Conservation (phyloP, 2,329 filamentous ascomycete genomes). For the Pseudogymnoascus sp. region DNA sequence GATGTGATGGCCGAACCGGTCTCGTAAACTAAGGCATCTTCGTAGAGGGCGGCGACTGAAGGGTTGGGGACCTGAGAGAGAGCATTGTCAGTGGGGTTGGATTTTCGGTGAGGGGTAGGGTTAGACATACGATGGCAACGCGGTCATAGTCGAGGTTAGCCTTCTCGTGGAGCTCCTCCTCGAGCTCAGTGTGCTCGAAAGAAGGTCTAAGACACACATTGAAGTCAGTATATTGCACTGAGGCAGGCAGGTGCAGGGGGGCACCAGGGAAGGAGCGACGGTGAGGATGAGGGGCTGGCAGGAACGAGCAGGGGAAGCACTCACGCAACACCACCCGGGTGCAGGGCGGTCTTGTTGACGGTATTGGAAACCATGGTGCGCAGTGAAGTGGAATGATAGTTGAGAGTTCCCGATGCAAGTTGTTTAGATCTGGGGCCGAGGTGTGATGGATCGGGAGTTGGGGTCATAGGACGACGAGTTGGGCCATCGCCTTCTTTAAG, state of each 20-base stretch:
- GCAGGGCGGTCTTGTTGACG: conserved; percentile 22
- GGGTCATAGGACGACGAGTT: conserved; percentile 14
- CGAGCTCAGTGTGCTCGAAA: conserved; percentile 87
- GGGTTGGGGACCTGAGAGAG: conserved; percentile 63
- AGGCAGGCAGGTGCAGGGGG: not conserved
- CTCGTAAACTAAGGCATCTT: conserved; percentile 98
- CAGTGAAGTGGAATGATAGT: conserved; percentile 23
- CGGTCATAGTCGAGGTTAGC: conserved; percentile 99
- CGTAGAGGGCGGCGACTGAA: conserved; percentile 90
- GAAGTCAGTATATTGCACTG: conserved; percentile 12
- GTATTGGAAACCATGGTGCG: conserved; percentile 24
- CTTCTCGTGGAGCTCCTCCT: conserved; percentile 94
- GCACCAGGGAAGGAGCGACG: not conserved
- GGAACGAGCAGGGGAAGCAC: conserved; percentile 11
- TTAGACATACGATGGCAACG: conserved; percentile 77
- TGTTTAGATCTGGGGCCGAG: conserved; percentile 17
- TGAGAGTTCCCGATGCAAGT: conserved; percentile 20
- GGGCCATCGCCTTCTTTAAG: conserved; percentile 8
- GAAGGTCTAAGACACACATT: conserved; percentile 50
- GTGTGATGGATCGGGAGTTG: conserved; percentile 22
- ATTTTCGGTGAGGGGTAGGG: not conserved
- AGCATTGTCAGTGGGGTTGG: conserved; percentile 11
- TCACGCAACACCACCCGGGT: conserved; percentile 24
- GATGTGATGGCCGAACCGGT: conserved; percentile 96
- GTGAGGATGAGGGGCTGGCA: not conserved